phyloP scores from a whole-genome alignment of 345 rosid species.

The Hirschfeldia incana region DNA sequence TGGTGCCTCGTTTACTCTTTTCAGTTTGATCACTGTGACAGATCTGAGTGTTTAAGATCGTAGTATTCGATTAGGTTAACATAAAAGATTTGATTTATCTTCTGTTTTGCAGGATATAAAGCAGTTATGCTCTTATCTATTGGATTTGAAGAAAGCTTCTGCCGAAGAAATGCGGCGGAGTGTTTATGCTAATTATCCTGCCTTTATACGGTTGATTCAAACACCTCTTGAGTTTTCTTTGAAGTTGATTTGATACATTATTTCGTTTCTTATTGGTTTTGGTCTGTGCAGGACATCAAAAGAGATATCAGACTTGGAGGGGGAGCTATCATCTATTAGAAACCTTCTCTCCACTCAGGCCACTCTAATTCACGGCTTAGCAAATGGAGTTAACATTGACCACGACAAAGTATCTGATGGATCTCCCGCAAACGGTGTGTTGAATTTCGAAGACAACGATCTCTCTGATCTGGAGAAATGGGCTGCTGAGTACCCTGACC shows the following conservation, averaged over 20 bases:
- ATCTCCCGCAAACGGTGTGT: constrained; percentile 43
- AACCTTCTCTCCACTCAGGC: constrained; percentile 94
- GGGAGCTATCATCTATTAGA: constrained; percentile 92
- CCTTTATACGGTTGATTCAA: constrained; percentile 70
- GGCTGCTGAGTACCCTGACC: constrained; percentile 85
- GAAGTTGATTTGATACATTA: background rate
- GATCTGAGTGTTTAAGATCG: background rate
- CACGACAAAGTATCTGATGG: constrained; percentile 49
- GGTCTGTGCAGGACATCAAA: constrained; percentile 73
- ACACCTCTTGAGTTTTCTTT: background rate
- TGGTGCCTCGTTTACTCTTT: too few species aligned
- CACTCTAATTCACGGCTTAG: constrained; percentile 83
- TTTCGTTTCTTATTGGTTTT: background rate
- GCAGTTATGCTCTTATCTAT: constrained; percentile 71
- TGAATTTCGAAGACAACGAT: constrained; percentile 53
- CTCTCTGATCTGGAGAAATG: constrained; percentile 85
- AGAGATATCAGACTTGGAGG: constrained; percentile 98
- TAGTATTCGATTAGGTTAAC: background rate
- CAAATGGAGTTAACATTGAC: constrained; percentile 83
- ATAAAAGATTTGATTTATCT: background rate
- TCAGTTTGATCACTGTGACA: too few species aligned
- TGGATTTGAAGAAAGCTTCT: constrained; percentile 95
- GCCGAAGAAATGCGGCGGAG: constrained; percentile 99
- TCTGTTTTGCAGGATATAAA: constrained; percentile 71
- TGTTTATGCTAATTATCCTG: constrained; percentile 95